These are phyloP conservation scores for Sicyos baderoa DNA, from an alignment of 306 rosid genomes.

Conservation along the genomic window DNA sequence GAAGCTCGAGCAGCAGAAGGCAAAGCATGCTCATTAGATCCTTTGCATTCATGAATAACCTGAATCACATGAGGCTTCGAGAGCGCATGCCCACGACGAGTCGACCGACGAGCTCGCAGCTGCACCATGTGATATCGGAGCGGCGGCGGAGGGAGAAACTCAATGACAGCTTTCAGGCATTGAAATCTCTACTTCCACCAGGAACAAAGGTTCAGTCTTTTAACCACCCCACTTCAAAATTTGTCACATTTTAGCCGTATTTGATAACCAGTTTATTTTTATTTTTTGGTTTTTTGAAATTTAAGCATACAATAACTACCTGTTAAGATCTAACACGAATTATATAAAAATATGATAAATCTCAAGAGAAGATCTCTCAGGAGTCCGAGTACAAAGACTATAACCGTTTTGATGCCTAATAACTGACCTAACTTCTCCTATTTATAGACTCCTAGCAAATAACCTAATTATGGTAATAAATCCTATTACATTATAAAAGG, in stretches of 20 bases:
- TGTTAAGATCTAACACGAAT: no score
- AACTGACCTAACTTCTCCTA: no score
- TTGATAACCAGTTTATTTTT: no score
- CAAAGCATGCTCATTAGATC: slow-evolving; percentile 54
- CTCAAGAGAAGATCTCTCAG: no score
- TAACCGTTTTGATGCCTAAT: no score
- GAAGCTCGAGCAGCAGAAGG: slow-evolving; percentile 18
- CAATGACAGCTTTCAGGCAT: slow-evolving; percentile 64
- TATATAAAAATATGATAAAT: no score
- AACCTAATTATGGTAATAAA: no score
- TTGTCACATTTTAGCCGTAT: neutral
- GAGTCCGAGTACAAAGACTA: no score
- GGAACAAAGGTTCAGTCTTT: slow-evolving; percentile 58
- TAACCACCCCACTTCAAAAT: neutral
- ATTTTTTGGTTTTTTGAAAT: no score
- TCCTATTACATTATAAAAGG: no score
- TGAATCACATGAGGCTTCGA: slow-evolving; percentile 38
- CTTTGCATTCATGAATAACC: slow-evolving; percentile 38
- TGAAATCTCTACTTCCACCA: slow-evolving; percentile 61
- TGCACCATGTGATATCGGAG: slow-evolving; percentile 74
- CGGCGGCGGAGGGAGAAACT: slow-evolving; percentile 77
- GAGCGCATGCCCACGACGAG: slow-evolving; percentile 34
- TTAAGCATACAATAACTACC: no score
- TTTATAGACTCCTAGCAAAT: no score
- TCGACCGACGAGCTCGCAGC: slow-evolving; percentile 45